phyloP scores from a whole-genome alignment of 1,139 yeast species.

The Geotrichum europaeum region DNA sequence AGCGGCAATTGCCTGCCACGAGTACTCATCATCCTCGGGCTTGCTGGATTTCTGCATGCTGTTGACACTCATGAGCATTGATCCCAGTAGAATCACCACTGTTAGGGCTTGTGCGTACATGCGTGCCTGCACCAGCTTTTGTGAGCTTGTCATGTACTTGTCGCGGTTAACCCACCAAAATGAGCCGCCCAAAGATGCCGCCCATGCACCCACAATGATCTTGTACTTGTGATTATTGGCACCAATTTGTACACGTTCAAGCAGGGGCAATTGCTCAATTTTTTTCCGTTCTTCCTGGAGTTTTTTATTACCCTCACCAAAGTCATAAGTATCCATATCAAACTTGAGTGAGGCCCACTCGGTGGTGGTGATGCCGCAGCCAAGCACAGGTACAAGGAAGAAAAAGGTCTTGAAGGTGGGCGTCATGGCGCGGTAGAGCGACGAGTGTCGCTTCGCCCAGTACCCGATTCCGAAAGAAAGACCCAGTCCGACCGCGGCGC shows the following conservation, averaged over 20 bases:
- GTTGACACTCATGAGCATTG: conserved; percentile 31
- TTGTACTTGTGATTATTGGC: conserved; percentile 57
- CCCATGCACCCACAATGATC: conserved; percentile 77
- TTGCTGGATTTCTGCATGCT: conserved; percentile 20
- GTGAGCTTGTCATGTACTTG: conserved; percentile 69
- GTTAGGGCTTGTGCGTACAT: conserved; percentile 84
- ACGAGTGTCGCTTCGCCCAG: conserved; percentile 22
- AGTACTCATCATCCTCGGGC: conserved; percentile 29
- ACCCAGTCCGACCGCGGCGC: conserved; percentile 50
- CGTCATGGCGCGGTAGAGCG: conserved; percentile 20
- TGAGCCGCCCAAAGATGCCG: conserved; percentile 76
- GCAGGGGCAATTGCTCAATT: conserved; percentile 7
- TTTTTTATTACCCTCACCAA: conserved; percentile 15
- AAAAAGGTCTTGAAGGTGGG: conserved; percentile 26
- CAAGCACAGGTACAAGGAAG: conserved; percentile 29
- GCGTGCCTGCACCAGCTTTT: conserved; percentile 88
- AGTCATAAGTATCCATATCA: conserved; percentile 23
- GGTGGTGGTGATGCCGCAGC: conserved; percentile 31
- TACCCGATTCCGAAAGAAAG: conserved; percentile 42
- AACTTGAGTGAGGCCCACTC: conserved; percentile 34
- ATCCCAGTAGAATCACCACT: conserved; percentile 34
- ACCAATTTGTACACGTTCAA: conserved; percentile 12
- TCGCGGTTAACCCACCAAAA: conserved; percentile 74
- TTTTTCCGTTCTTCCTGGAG: conserved; percentile 14
- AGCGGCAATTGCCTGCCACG: conserved; percentile 30